Evolutionary conservation across 305 asterid species (phyloP), one percentile per base, ranked within the genome.

Genomic region (Fraxinus velutina): DNA sequence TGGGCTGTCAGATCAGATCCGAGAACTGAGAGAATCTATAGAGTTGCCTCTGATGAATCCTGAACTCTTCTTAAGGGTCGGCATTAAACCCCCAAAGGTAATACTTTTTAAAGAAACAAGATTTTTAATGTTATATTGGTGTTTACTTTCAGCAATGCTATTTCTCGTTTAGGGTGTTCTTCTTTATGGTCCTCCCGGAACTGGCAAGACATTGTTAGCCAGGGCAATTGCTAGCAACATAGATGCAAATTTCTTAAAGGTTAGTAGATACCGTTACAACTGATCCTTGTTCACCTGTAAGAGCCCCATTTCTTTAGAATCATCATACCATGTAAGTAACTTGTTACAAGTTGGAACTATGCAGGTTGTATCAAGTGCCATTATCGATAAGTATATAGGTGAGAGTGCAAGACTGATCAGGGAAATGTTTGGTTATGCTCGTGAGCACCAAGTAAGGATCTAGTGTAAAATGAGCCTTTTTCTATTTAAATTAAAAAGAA

Each of bases 341-440:
- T 66, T 78, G 83, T 79, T 80, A 86, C 55, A 33, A 76, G 77
- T 39, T 78, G 72, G 47, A 10, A 44, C 32, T 34, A 4, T 87
- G 77, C 92, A 95, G 99, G 99, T 95, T 81, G 98, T 95, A 52
- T 95, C 99, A 6, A 95, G 99, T 92, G 99, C 99, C 44, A 94
- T 95, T 82, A 94, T 95, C 81, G 99, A 95, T 81, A 95, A 95
- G 86, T 95, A 95, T 83, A 95, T 95, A 5, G 99, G 98, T 77
- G 99, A 95, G 90, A 95, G 99, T 86, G 99, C 99, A 47, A 91
- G 99, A 84, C 86, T 95, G 86, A 95, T 95, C 79, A 89, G 99
- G 85, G 99, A 95, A 86, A 95, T 95, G 99, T 95, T 95, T 83
- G 90, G 91, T 79, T 95, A 95, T 92, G 99, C 99, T 34, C 98